These are phyloP conservation scores for Colletotrichum limetticola DNA, from an alignment of 2,329 filamentous ascomycete genomes.

Conservation along the genomic window DNA sequence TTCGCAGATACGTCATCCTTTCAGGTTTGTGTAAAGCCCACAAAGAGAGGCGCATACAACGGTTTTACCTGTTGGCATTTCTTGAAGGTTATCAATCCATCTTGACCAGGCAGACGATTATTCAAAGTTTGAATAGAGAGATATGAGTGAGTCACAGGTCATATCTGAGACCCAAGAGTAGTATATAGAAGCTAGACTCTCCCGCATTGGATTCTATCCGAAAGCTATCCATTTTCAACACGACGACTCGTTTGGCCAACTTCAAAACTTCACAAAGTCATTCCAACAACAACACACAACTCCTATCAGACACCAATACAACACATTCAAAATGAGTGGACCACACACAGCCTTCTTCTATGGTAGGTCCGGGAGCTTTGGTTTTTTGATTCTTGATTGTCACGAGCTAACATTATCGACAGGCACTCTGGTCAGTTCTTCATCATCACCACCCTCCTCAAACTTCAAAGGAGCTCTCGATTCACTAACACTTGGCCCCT, in stretches of 20 bases:
- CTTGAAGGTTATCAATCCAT: not conserved
- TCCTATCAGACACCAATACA: not conserved
- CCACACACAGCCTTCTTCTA: slow-evolving; percentile 67
- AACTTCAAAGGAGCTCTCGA: not conserved
- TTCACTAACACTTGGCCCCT: slow-evolving; percentile 30
- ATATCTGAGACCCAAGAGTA: not conserved
- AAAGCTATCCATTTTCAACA: not conserved
- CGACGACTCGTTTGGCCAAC: not conserved
- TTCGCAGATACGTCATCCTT: not conserved
- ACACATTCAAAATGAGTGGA: slow-evolving; percentile 49
- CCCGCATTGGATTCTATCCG: not conserved
- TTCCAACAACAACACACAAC: not conserved
- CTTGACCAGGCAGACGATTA: not conserved
- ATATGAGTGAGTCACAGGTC: not conserved
- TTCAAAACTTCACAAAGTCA: not conserved
- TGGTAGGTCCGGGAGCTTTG: slow-evolving; percentile 49
- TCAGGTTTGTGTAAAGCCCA: not conserved
- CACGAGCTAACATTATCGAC: not conserved
- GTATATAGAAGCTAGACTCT: not conserved
- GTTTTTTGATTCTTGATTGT: too few species aligned
- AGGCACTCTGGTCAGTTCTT: slow-evolving; percentile 49
- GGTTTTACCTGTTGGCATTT: not conserved
- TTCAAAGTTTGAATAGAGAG: not conserved
- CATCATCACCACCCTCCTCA: not conserved
- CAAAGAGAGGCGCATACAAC: not conserved